Evolutionary conservation across 352 stramenopile species (phyloP).

Genomic region (Pythium insidiosum): DNA sequence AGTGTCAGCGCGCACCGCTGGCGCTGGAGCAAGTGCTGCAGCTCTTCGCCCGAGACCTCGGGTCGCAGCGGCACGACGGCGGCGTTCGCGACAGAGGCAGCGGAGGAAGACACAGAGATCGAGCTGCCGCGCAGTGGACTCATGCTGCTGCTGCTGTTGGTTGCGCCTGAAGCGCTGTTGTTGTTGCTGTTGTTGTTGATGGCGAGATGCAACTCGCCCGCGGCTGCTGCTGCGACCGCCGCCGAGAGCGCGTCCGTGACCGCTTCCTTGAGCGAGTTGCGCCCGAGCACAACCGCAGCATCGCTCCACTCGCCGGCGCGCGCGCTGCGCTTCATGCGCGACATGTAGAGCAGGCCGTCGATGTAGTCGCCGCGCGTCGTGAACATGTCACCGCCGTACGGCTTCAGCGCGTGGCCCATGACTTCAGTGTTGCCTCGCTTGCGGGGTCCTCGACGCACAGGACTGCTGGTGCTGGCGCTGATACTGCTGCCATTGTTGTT

Average conservation of each 20-base stretch:
- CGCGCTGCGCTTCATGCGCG: constrained; percentile 72
- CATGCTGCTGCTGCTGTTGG: neutral
- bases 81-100: neutral
- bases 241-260: constrained; percentile 34
- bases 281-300: constrained; percentile 15
- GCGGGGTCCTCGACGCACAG: constrained; percentile 6
- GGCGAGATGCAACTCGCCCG: constrained; percentile 4
- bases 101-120: too few relatives aligned
- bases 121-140: too few relatives aligned
- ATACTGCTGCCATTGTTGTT: neutral
- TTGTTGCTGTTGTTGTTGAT: constrained; percentile 1
- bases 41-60: constrained; percentile 11
- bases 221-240: constrained; percentile 9
- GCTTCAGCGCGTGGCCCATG: constrained; percentile 32
- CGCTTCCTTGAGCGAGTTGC: constrained; percentile 35
- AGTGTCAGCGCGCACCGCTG: constrained; percentile 79
- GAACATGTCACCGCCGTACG: constrained; percentile 77
- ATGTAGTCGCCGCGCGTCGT: constrained; percentile 75
- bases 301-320: constrained; percentile 30
- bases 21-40: constrained; percentile 29
- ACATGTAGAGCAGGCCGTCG: constrained; percentile 85
- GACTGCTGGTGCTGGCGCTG: neutral
- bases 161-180: neutral
- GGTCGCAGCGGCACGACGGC: neutral
- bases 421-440: constrained; percentile 29